These are phyloP conservation scores for Pythium rishiriense DNA, from an alignment of 352 stramenopile genomes.

Conservation along the genomic window DNA sequence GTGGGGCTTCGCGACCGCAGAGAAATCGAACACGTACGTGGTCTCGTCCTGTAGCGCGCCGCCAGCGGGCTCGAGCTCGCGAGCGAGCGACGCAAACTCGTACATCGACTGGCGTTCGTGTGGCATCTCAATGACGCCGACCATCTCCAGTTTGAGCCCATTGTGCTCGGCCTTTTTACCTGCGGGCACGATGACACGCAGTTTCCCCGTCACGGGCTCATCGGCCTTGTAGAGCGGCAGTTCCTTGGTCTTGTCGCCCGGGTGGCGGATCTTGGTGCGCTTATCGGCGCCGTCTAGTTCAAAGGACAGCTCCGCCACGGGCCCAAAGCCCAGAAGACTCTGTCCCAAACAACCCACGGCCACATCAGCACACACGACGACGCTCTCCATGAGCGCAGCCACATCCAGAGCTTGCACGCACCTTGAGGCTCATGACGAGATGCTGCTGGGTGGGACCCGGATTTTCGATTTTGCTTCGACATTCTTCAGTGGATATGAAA, in stretches of 20 bases:
- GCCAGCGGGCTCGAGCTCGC: slow-evolving; percentile 90
- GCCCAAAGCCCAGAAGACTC: slow-evolving; percentile 61
- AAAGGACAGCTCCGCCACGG: slow-evolving; percentile 43
- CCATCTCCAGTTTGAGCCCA: slow-evolving; percentile 95
- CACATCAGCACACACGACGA: no score
- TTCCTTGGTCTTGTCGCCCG: slow-evolving; percentile 33
- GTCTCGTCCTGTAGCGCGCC: slow-evolving; percentile 43
- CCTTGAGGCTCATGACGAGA: slow-evolving; percentile 26
- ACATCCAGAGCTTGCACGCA: no score
- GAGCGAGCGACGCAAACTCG: slow-evolving; percentile 92
- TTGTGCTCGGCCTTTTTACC: slow-evolving; percentile 95
- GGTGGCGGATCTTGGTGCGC: slow-evolving; percentile 32
- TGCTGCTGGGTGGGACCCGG: neutral
- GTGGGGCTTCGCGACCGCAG: slow-evolving; percentile 92
- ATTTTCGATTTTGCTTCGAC: slow-evolving; percentile 13
- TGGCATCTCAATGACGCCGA: slow-evolving; percentile 92
- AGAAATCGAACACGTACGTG: slow-evolving; percentile 93
- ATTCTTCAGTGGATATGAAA: slow-evolving; percentile 12
- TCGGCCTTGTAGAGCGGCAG: slow-evolving; percentile 56
- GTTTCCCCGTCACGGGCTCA: slow-evolving; percentile 60
- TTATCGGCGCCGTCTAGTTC: slow-evolving; percentile 34
- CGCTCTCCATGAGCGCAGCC: no score
- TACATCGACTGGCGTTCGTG: slow-evolving; percentile 78
- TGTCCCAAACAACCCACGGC: no score
- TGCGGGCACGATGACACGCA: slow-evolving; percentile 74